Conservation (phyloP, 371 early-diverging fungal genomes). For the Fennellomyces sp. region DNA sequence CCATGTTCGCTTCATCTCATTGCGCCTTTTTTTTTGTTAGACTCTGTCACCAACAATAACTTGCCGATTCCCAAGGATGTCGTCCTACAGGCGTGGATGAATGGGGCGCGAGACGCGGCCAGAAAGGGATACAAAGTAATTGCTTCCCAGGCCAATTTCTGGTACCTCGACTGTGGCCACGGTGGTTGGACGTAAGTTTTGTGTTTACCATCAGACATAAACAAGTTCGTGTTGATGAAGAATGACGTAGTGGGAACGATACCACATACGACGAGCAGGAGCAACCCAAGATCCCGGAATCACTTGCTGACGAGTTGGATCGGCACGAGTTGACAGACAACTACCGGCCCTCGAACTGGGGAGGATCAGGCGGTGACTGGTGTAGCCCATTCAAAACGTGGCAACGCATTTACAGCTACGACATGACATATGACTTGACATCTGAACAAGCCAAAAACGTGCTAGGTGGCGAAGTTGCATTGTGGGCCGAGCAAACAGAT, state of each 20-base stretch:
- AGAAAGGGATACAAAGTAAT: slow-evolving; percentile 61
- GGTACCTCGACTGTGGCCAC: slow-evolving; percentile 75
- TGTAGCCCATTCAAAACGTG: slow-evolving; percentile 80
- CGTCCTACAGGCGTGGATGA: slow-evolving; percentile 68
- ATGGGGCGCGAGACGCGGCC: slow-evolving; percentile 46
- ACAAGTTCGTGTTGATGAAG: no score
- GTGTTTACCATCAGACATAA: no score
- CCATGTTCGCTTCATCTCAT: neutral
- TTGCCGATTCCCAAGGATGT: slow-evolving; percentile 52
- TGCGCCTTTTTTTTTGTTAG: slow-evolving; percentile 11
- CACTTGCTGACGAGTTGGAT: slow-evolving; percentile 20
- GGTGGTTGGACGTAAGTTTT: slow-evolving; percentile 58
- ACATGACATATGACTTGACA: slow-evolving; percentile 66
- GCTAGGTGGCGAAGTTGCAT: slow-evolving; percentile 54
- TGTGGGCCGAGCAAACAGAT: slow-evolving; percentile 82
- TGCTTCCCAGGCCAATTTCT: slow-evolving; percentile 61
- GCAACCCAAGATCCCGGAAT: slow-evolving; percentile 26
- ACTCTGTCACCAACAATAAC: slow-evolving; percentile 40
- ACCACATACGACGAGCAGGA: slow-evolving; percentile 44
- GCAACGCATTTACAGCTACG: slow-evolving; percentile 80
- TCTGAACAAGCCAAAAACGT: slow-evolving; percentile 49
- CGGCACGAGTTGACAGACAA: slow-evolving; percentile 24
- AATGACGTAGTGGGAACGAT: slow-evolving; percentile 38
- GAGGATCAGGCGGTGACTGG: slow-evolving; percentile 51
- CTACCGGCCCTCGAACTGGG: slow-evolving; percentile 37